Conservation (phyloP, 768 basidiomycete species). For the Phaeolepiota aurea region DNA sequence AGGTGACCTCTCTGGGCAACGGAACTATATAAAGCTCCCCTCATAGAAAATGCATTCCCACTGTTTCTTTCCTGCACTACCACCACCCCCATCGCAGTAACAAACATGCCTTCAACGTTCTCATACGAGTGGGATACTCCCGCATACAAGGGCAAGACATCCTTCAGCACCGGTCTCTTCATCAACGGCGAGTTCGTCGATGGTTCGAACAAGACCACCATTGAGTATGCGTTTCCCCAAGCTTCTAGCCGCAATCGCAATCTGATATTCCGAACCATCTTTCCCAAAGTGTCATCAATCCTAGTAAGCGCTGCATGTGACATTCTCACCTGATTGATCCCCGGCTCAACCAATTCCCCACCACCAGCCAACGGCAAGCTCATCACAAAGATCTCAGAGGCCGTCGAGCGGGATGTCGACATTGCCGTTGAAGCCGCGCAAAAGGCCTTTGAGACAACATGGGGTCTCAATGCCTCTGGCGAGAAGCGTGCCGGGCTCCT, state of each 20-base stretch:
- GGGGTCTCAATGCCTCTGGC: constrained; percentile 35
- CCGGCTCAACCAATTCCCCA: constrained; percentile 6
- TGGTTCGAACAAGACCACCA: constrained; percentile 40
- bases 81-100: neutral
- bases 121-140: constrained; percentile 43
- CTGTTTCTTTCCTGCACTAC: too few species aligned
- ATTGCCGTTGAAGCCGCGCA: constrained; percentile 62
- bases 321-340: neutral
- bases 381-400: constrained; percentile 51
- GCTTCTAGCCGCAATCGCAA: constrained; percentile 1
- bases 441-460: constrained; percentile 25
- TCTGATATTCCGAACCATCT: too few species aligned
- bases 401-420: constrained; percentile 64
- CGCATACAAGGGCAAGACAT: constrained; percentile 48
- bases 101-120: constrained; percentile 24
- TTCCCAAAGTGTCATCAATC: constrained; percentile 47
- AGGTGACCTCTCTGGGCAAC: too few species aligned
- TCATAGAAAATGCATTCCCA: too few species aligned
- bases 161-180: constrained; percentile 62
- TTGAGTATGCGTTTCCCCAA: constrained; percentile 42
- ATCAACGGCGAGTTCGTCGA: constrained; percentile 65
- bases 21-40: too few species aligned
- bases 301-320: constrained; percentile 20
- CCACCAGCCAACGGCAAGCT: constrained; percentile 51
- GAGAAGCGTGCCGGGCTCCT: constrained; percentile 24